Conservation (phyloP, 768 basidiomycete genomes). For the Lactarius evosmus region DNA sequence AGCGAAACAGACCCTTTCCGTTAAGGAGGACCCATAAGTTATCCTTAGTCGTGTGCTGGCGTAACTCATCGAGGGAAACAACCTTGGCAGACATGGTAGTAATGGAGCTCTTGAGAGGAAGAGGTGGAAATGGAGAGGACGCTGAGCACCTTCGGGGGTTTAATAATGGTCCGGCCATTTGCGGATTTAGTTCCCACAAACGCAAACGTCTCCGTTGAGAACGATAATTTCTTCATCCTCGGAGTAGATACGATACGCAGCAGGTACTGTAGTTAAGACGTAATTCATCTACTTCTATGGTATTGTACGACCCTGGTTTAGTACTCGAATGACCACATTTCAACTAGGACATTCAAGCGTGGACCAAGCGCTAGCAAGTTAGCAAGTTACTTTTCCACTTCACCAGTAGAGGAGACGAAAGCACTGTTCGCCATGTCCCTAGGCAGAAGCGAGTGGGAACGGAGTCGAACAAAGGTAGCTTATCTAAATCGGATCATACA, state of each 20-base stretch:
- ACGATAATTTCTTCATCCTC: constrained; percentile 18
- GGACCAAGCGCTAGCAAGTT: constrained; percentile 49
- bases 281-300: neutral
- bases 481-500: constrained; percentile 17
- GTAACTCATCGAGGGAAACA: constrained; percentile 72
- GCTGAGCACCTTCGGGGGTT: constrained; percentile 1
- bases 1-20: constrained; percentile 62
- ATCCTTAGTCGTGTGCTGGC: constrained; percentile 70
- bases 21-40: constrained; percentile 79
- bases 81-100: constrained; percentile 43
- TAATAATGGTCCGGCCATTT: constrained; percentile 25
- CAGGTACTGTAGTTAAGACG: neutral
- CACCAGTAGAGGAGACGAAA: constrained; percentile 75
- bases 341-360: constrained; percentile 65
- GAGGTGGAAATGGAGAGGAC: constrained; percentile 24
- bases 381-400: constrained; percentile 55
- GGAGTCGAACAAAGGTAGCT: constrained; percentile 23
- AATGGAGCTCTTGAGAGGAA: constrained; percentile 23
- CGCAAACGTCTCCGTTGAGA: constrained; percentile 5
- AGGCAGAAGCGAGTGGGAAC: constrained; percentile 67
- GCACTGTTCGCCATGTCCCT: constrained; percentile 69
- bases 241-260: neutral
- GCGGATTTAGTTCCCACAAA: constrained; percentile 23
- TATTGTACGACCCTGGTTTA: constrained; percentile 56
- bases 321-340: constrained; percentile 71